phyloP scores from a whole-genome alignment of 495 filamentous ascomycete species.

The Aspergillus campestris region DNA sequence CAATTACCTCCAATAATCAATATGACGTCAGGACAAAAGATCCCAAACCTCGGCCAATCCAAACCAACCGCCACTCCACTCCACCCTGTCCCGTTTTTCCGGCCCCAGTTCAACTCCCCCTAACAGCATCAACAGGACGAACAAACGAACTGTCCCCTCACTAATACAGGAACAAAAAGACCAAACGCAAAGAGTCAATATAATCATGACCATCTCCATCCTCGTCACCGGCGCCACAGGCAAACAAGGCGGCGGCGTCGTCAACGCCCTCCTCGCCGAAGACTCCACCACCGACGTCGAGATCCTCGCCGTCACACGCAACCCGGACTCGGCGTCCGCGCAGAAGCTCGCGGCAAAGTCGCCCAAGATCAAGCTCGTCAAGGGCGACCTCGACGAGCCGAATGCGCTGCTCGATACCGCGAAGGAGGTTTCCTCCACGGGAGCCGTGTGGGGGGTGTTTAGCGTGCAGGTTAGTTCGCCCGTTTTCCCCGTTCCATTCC shows the following conservation, averaged over 20 bases:
- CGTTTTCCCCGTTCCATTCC: constrained; percentile 15
- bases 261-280: constrained; percentile 45
- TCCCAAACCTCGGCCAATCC: too few relatives aligned
- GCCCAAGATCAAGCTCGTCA: constrained; percentile 43
- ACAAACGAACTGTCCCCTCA: too few relatives aligned
- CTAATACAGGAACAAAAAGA: too few relatives aligned
- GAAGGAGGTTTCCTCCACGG: constrained; percentile 28
- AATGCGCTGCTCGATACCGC: constrained; percentile 44
- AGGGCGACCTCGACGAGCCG: constrained; percentile 48
- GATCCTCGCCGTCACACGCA: constrained; percentile 64
- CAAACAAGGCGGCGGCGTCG: constrained; percentile 58
- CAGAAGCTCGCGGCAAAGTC: constrained; percentile 39
- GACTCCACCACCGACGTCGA: constrained; percentile 34
- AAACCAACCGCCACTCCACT: too few relatives aligned
- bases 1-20: too few relatives aligned
- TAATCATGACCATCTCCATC: constrained; percentile 16
- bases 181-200: too few relatives aligned
- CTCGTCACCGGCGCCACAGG: constrained; percentile 66
- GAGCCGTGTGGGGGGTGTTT: constrained; percentile 44
- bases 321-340: constrained; percentile 44
- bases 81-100: too few relatives aligned
- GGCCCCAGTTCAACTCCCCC: too few relatives aligned
- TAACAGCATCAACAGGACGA: too few relatives aligned
- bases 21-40: too few relatives aligned
- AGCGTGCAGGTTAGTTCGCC: constrained; percentile 32